Evolutionary conservation across 495 filamentous ascomycete species (phyloP).

Genomic region (Xylaria bambusicola): DNA sequence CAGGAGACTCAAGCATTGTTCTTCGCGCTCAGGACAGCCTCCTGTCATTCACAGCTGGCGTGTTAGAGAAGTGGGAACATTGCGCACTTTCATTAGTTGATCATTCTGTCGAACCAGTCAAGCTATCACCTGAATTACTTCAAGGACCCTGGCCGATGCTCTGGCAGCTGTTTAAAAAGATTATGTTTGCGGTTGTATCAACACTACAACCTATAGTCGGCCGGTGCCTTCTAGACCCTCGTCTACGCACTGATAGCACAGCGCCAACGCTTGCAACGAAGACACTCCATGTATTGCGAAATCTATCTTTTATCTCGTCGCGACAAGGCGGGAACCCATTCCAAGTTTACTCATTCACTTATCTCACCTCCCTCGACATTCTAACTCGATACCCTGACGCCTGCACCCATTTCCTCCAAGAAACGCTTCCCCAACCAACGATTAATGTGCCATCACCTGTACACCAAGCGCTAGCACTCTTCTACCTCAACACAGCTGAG

Average conservation of each 20-base stretch:
- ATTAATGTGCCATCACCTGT: constrained; percentile 68
- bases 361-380: constrained; percentile 85
- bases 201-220: constrained; percentile 72
- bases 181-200: constrained; percentile 78
- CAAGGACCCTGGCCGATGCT: constrained; percentile 70
- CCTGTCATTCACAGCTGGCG: constrained; percentile 64
- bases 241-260: constrained; percentile 46
- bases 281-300: constrained; percentile 75
- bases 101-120: constrained; percentile 67
- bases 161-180: constrained; percentile 80
- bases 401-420: constrained; percentile 68
- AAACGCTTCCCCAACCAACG: constrained; percentile 57
- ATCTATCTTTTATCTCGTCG: constrained; percentile 85
- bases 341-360: constrained; percentile 84
- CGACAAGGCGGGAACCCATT: constrained; percentile 69
- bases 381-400: constrained; percentile 72
- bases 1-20: constrained; percentile 59
- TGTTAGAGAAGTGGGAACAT: constrained; percentile 80
- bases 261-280: constrained; percentile 75
- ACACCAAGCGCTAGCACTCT: constrained; percentile 79
- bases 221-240: constrained; percentile 53
- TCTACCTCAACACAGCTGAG: constrained; percentile 88
- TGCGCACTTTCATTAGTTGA: constrained; percentile 86
- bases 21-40: constrained; percentile 71
- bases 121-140: constrained; percentile 69